Percentiles rank a stretch among this genome's conserved stretches.
phyloP scores from a whole-genome alignment of 2,329 filamentous ascomycete genomes.

The Nemania bipapillata region DNA sequence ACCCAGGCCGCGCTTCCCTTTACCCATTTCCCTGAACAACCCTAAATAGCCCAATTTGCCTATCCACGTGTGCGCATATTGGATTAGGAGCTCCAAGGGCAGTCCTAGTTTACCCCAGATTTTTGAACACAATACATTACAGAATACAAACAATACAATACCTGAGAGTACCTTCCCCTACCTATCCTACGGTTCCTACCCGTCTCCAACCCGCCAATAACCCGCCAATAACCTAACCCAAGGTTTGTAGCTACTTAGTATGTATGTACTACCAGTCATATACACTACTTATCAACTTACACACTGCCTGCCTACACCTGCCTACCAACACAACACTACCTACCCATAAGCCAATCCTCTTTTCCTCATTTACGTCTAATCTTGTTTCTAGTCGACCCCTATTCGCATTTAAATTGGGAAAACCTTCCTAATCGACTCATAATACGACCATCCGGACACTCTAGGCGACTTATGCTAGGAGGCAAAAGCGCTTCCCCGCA shows the following conservation, averaged over 20 bases:
- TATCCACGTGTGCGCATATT: slow-evolving; percentile 33
- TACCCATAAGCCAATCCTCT: slow-evolving; percentile 27
- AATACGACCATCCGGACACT: slow-evolving; percentile 8
- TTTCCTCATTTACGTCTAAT: not conserved
- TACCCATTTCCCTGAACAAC: slow-evolving; percentile 9
- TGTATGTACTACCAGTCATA: too few relatives aligned
- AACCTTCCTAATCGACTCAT: slow-evolving; percentile 22
- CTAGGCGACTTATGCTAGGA: slow-evolving; percentile 36
- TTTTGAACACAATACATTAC: slow-evolving; percentile 28
- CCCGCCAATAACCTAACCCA: too few relatives aligned
- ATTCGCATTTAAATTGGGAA: slow-evolving; percentile 19
- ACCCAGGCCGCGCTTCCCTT: slow-evolving; percentile 4
- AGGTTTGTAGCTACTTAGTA: too few relatives aligned
- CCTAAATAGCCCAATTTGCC: slow-evolving; percentile 7
- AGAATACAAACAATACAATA: not conserved
- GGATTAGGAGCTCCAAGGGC: not conserved
- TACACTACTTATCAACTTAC: too few relatives aligned
- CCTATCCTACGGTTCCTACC: too few relatives aligned
- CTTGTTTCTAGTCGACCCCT: slow-evolving; percentile 21
- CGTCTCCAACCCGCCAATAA: too few relatives aligned
- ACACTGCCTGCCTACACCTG: too few relatives aligned
- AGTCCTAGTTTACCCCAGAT: slow-evolving; percentile 30
- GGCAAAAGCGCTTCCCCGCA: slow-evolving; percentile 56
- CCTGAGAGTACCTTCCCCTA: too few relatives aligned
- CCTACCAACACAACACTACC: too few relatives aligned